These are phyloP conservation scores for Sugiyamaella japonica DNA, from an alignment of 1,139 yeast genomes.

Conservation along the genomic window DNA sequence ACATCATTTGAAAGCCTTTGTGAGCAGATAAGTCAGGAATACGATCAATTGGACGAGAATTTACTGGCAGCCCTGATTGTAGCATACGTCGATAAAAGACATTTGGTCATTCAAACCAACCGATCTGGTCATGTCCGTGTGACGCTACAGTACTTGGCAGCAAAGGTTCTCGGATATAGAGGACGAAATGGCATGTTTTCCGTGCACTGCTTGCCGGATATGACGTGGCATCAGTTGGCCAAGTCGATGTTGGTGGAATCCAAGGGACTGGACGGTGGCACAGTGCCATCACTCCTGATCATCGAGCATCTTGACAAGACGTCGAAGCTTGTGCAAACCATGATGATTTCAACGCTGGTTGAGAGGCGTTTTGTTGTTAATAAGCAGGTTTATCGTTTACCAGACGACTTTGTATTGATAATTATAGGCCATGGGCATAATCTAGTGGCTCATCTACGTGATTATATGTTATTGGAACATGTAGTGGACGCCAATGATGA, in stretches of 20 bases:
- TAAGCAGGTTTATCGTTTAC: slow-evolving; percentile 12
- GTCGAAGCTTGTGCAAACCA: slow-evolving; percentile 31
- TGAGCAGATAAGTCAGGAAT: slow-evolving; percentile 6
- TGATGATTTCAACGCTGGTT: slow-evolving; percentile 29
- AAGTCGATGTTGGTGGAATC: slow-evolving; percentile 4
- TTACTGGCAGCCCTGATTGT: slow-evolving; percentile 27
- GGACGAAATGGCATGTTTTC: background rate
- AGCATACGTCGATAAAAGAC: slow-evolving; percentile 31
- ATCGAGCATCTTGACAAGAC: slow-evolving; percentile 34
- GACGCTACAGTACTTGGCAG: slow-evolving; percentile 8
- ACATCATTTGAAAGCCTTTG: slow-evolving; percentile 20
- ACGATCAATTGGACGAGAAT: slow-evolving; percentile 23
- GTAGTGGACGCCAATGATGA: slow-evolving; percentile 14
- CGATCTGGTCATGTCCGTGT: slow-evolving; percentile 5
- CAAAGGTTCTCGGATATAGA: slow-evolving; percentile 23
- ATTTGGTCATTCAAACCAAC: slow-evolving; percentile 32
- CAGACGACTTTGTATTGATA: slow-evolving; percentile 14
- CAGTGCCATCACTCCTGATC: slow-evolving; percentile 26
- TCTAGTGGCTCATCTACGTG: slow-evolving; percentile 22
- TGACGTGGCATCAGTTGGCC: slow-evolving; percentile 18
- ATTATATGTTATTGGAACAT: slow-evolving; percentile 25
- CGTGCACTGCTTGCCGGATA: slow-evolving; percentile 16
- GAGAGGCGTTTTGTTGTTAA: slow-evolving; percentile 12
- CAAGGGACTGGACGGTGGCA: background rate
- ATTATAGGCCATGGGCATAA: slow-evolving; percentile 16